Evolutionary conservation across 169 alveolate species (phyloP).

Genomic region (Babesia gibsoni): DNA sequence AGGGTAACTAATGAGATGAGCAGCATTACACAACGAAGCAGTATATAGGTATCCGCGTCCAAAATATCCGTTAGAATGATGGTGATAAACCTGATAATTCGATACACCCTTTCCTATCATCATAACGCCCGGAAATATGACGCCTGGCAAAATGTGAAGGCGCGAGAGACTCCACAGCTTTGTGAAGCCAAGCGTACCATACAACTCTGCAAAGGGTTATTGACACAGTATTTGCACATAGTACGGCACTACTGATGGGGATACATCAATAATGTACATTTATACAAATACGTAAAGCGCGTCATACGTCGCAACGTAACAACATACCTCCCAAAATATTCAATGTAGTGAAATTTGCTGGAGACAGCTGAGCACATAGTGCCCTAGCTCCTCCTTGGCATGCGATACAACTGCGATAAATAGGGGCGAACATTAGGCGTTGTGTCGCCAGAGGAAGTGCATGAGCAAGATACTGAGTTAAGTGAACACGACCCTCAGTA

Average conservation of each 20-base stretch:
- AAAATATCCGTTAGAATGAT: slow-evolving; percentile 8
- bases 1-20: slow-evolving; percentile 62
- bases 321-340: slow-evolving; percentile 48
- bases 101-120: slow-evolving; percentile 6
- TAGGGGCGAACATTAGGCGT: slow-evolving; percentile 48
- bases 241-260: neutral
- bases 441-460: slow-evolving; percentile 50
- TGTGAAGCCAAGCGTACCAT: slow-evolving; percentile 23
- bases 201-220: slow-evolving; percentile 10
- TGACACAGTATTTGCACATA: neutral
- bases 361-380: neutral
- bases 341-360: slow-evolving; percentile 17
- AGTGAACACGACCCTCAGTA: slow-evolving; percentile 42
- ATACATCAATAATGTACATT: neutral
- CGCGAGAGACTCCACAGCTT: slow-evolving; percentile 48
- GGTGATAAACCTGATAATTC: neutral
- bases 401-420: slow-evolving; percentile 33
- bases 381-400: slow-evolving; percentile 20
- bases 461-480: slow-evolving; percentile 58
- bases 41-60: slow-evolving; percentile 18
- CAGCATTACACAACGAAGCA: slow-evolving; percentile 11
- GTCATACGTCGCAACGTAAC: neutral
- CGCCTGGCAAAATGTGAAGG: slow-evolving; percentile 38
- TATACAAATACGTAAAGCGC: neutral
- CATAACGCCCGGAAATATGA: slow-evolving; percentile 44